These are phyloP conservation scores for Rhizopus arrhizus DNA, from an alignment of 371 early-diverging fungal species.

Conservation along the genomic window DNA sequence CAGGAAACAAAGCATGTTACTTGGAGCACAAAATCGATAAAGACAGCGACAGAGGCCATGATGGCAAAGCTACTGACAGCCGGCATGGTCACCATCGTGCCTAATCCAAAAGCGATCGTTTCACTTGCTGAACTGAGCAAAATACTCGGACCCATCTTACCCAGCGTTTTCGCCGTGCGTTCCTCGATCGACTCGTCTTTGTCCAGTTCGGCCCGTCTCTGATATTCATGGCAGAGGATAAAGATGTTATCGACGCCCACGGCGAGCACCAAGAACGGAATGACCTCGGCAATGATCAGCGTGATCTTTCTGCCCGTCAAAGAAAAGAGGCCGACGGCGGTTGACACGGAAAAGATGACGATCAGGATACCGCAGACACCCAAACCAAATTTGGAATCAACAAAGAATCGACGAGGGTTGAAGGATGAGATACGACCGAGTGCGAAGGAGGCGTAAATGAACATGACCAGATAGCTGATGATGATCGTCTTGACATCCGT, in stretches of 20 bases:
- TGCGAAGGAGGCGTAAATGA: slow-evolving; percentile 72
- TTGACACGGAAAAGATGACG: slow-evolving; percentile 71
- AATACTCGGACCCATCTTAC: slow-evolving; percentile 74
- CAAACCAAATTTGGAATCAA: slow-evolving; percentile 73
- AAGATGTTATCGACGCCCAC: slow-evolving; percentile 85
- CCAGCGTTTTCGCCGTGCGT: slow-evolving; percentile 30
- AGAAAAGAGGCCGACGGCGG: slow-evolving; percentile 71
- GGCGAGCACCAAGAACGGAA: slow-evolving; percentile 79
- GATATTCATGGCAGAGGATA: slow-evolving; percentile 72
- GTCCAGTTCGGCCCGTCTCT: slow-evolving; percentile 43
- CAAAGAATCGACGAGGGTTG: slow-evolving; percentile 54
- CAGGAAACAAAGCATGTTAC: slow-evolving; percentile 73
- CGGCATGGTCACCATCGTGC: slow-evolving; percentile 75
- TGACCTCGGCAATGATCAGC: slow-evolving; percentile 79
- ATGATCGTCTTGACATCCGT: slow-evolving; percentile 67
- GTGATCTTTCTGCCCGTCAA: slow-evolving; percentile 69
- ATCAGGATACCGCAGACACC: slow-evolving; percentile 73
- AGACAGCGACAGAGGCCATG: slow-evolving; percentile 74
- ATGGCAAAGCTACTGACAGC: slow-evolving; percentile 78
- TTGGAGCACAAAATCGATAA: slow-evolving; percentile 74
- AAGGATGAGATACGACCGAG: slow-evolving; percentile 55
- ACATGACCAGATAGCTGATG: slow-evolving; percentile 74
- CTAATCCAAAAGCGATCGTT: slow-evolving; percentile 74
- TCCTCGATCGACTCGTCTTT: slow-evolving; percentile 49
- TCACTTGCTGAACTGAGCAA: slow-evolving; percentile 69